Evolutionary conservation across 441 rosid genomes (phyloP).

Genomic region (Corymbia calophylla): DNA sequence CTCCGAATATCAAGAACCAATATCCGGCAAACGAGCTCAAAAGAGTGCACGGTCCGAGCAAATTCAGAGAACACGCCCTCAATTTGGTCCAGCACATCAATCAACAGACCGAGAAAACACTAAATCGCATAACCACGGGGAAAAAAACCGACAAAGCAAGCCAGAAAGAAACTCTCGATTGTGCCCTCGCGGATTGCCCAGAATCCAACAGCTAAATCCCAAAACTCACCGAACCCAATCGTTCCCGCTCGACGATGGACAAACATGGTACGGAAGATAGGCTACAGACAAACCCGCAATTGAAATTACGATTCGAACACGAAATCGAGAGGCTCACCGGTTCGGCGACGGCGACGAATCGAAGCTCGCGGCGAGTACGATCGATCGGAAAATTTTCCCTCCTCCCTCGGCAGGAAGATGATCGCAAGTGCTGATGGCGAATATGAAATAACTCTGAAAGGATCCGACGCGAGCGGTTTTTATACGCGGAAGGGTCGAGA

Average conservation of each 20-base stretch:
- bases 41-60: background rate
- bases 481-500: background rate
- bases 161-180: background rate
- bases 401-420: background rate
- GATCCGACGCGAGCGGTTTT: background rate
- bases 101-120: background rate
- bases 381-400: background rate
- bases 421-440: background rate
- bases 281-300: background rate
- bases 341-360: background rate
- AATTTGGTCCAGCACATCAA: background rate
- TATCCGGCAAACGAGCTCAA: background rate
- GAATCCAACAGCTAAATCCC: background rate
- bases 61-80: background rate
- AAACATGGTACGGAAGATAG: background rate
- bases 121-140: background rate
- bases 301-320: background rate
- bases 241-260: background rate
- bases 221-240: background rate
- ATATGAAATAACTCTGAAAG: fast-evolving
- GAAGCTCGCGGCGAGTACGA: background rate
- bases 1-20: background rate
- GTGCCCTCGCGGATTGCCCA: background rate
- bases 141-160: background rate
- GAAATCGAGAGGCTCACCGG: background rate